Conservation (phyloP, 2,329 filamentous ascomycete genomes). For the Aureobasidium pullulans region DNA sequence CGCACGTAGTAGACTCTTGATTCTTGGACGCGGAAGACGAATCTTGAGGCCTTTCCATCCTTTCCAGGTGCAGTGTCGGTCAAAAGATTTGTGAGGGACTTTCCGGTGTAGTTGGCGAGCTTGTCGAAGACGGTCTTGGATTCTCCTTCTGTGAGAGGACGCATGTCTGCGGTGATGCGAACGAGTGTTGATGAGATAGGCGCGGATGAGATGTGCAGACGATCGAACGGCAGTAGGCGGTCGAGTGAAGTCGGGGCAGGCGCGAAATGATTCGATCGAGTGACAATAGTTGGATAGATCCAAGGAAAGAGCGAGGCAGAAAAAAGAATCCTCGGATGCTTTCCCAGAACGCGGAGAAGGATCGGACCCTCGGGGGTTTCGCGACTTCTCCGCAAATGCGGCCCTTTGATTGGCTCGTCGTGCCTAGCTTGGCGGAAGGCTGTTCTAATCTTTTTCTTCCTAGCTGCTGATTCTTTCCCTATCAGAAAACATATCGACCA, state of each 20-base stretch:
- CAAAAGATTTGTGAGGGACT: conserved; percentile 71
- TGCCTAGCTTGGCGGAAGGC: not conserved
- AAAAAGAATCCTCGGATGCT: conserved; percentile 8
- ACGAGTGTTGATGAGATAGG: not conserved
- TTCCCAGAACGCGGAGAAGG: not conserved
- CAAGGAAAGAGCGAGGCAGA: conserved; percentile 4
- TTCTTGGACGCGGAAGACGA: conserved; percentile 78
- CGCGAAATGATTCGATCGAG: not conserved
- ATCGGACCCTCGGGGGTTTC: conserved; percentile 4
- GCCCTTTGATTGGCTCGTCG: not conserved
- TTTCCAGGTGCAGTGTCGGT: conserved; percentile 40
- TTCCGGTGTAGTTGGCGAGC: conserved; percentile 87
- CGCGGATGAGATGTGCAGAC: not conserved
- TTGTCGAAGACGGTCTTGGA: conserved; percentile 81
- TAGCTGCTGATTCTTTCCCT: not conserved
- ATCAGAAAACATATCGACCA: not conserved
- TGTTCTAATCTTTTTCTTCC: not conserved
- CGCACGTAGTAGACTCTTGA: conserved; percentile 87
- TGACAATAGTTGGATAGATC: not conserved
- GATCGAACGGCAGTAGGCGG: too few relatives aligned
- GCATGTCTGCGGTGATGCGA: conserved; percentile 50
- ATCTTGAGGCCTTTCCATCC: conserved; percentile 49
- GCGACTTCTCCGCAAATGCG: not conserved
- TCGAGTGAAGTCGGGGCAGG: not conserved
- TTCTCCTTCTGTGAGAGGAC: conserved; percentile 71